Evolutionary conservation across 1,284 basidiomycete species (phyloP), one percentile per base, ranked within the genome.

Genomic region (Microbotryum saponariae): DNA sequence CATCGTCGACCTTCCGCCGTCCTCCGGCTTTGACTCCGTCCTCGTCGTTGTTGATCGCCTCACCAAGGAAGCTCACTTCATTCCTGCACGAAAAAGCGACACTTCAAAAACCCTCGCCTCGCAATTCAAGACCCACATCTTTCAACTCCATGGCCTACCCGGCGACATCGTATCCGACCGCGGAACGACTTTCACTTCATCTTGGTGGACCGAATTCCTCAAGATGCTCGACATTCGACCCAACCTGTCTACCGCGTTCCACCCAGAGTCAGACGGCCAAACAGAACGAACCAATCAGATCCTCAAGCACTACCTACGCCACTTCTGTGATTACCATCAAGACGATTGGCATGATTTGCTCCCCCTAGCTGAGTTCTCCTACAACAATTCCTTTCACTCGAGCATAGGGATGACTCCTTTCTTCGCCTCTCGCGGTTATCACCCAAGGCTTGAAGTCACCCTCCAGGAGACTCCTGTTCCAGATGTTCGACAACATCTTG

Each of bases 241-340:
- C 54, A 44, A 61, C 1, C 60, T 77, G 4, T 74, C 75, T 6
- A 74, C 75, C 0, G 60, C 73, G 0, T 69, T 69, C 53, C 75
- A 76, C 48, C 62, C 62, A 20, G 48, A 64, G 47, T 58, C 62
- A 12, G 59, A 60, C 46, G 63, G 51, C 18, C 51, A 51, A 27
- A 51, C 51, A 1, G 51, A 51, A 51, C 12, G 27, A 29, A 64
- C 74, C 23, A 81, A 81, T 63, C 78, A 80, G 62, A 71, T 67
- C 0, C 63, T 82, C 4, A 77, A 81, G 50, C 77, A 79, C 59
- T 68, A 63, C 44, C 61, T 73, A 8, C 61, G 69, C 3, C 42
- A 46, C 51, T 73, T 63, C 56, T 51, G 31, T 7, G 21, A 56
- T 6, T 60, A 69, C 27, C 8, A 61, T 9, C 61, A 68, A 45